phyloP scores from a whole-genome alignment of 306 rosid genomes.

The Cucumis sativus region DNA sequence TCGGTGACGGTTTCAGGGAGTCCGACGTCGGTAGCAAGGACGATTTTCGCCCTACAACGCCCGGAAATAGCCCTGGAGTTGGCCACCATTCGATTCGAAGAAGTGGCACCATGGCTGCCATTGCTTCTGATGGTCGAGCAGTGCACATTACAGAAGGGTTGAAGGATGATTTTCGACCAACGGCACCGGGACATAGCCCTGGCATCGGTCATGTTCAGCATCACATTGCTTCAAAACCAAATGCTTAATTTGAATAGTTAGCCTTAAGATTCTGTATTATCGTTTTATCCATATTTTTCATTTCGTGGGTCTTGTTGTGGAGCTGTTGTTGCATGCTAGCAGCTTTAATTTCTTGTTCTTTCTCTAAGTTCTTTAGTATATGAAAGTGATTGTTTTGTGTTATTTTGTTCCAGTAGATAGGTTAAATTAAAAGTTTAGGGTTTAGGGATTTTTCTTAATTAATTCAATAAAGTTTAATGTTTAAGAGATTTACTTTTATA shows the following conservation, averaged over 20 bases:
- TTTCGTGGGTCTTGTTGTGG: not conserved
- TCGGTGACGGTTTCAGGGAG: not conserved
- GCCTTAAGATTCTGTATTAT: not conserved
- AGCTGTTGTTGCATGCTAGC: not conserved
- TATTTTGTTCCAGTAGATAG: not conserved
- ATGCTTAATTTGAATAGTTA: not conserved
- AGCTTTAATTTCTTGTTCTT: not conserved
- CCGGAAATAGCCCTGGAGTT: not conserved
- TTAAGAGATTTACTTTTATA: not conserved
- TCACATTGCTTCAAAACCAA: not conserved
- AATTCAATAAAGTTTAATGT: not conserved
- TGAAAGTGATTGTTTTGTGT: not conserved
- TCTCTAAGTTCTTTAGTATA: not conserved
- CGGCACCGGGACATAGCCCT: not conserved
- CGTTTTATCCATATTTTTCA: not conserved
- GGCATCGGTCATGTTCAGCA: not conserved
- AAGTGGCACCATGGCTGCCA: not conserved
- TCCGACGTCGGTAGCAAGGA: not conserved
- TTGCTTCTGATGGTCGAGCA: not conserved
- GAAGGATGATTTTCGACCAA: slow-evolving; percentile 9
- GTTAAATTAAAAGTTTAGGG: not conserved
- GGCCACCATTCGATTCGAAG: not conserved
- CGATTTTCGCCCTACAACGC: not conserved
- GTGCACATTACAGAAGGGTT: not conserved
- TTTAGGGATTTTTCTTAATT: not conserved